Base-by-base conservation (phyloP, 768 basidiomycete species). In the Paxillus ammoniavirescens region DNA sequence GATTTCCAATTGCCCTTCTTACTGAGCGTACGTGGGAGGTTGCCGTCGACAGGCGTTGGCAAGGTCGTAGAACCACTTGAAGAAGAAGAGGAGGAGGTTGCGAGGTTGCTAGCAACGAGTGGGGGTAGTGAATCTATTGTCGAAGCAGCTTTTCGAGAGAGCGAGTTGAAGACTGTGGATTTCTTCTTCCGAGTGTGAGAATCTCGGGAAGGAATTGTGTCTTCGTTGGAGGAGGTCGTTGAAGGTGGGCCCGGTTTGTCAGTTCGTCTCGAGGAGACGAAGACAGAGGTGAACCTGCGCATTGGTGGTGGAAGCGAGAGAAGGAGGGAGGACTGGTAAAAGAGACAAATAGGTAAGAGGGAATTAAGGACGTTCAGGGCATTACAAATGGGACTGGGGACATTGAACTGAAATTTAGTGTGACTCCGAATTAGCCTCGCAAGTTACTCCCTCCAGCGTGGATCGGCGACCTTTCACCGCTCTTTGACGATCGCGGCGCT, bases 271-370 rank as follows among this genome's bases (percentile, higher is more conserved):
- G 73, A 68, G 35, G 68, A 65, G 64, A 68, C 62, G 60, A 89
- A 82, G 62, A 83, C 79, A 47, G 83, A 80, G 52, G 78, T 78
- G 65, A 89, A 71, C 60, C 86, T 82, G 64, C 84, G 84, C 86
- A 88, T 88, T 57, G 58, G 38, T 64, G 63, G 60, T 64, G 56
- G 69, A 53, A 46, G 41, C 42, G 46, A 54, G 30, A 61, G 56
- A 63, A 62, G 60, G 62, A 65, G 55, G 10, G 59, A 51, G 18
- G 53, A 30, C 23, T 15, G 38, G 8, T 13, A 45, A 49, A 47
- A 12, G 3, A 4, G 13, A 21, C 1, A 2, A 17, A 23, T 26
- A 21, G 36, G 31, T 47, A 47, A 49, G 36, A 28, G 57, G 36
- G 54, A 53, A 31, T 43, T 43, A 42, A 52, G 37, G 53, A 40